These are phyloP conservation scores for Flaveria bidentis DNA, from an alignment of 129 eudicot genomes.

Conservation along the genomic window DNA sequence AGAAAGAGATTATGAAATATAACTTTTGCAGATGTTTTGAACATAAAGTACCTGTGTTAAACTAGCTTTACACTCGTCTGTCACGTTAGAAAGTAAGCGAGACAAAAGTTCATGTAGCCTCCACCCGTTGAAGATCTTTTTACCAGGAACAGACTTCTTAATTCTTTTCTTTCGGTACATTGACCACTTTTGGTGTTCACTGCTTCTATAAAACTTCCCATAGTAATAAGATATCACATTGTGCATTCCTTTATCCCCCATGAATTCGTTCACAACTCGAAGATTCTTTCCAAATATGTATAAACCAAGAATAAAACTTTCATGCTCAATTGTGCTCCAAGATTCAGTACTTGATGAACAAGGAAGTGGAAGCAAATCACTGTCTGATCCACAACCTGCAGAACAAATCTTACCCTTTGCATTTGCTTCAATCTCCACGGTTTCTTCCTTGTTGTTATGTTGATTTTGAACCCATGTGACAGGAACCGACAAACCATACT, in stretches of 20 bases:
- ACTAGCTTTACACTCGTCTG: conserved; percentile 46
- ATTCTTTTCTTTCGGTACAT: conserved; percentile 42
- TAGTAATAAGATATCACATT: conserved; percentile 45
- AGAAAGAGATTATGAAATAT: not conserved
- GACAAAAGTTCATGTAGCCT: conserved; percentile 55
- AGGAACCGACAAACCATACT: conserved; percentile 44
- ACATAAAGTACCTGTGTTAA: conserved; percentile 45
- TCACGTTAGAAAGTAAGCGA: conserved; percentile 41
- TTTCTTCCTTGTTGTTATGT: conserved; percentile 13
- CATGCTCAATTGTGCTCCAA: conserved; percentile 51
- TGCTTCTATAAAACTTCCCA: conserved; percentile 47
- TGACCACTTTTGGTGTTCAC: conserved; percentile 47
- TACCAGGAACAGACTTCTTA: conserved; percentile 43
- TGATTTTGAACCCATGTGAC: conserved; percentile 43
- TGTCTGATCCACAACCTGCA: conserved; percentile 10
- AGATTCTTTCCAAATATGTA: conserved; percentile 66
- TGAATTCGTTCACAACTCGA: conserved; percentile 41
- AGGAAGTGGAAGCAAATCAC: conserved; percentile 37
- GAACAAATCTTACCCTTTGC: conserved; percentile 11
- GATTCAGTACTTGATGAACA: conserved; percentile 35
- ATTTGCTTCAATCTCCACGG: not conserved
- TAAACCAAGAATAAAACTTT: conserved; percentile 56
- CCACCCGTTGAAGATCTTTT: conserved; percentile 56
- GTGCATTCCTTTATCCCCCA: conserved; percentile 46
- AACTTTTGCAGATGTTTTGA: not conserved